phyloP scores from a whole-genome alignment of 1,139 yeast genomes.

The Geotrichum phurueaensis region DNA sequence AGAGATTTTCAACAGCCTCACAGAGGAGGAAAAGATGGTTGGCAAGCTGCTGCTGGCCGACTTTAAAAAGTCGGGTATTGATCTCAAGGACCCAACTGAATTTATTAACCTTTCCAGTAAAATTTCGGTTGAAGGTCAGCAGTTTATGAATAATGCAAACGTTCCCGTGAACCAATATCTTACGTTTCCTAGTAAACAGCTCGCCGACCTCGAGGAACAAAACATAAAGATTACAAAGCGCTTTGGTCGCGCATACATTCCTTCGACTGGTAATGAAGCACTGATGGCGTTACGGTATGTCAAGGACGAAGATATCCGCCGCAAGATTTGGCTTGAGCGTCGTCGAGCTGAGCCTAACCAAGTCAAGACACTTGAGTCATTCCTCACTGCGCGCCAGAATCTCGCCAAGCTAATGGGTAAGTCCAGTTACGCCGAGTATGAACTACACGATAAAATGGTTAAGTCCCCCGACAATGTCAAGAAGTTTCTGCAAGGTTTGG shows the following conservation, averaged over 20 bases:
- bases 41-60: constrained; percentile 78
- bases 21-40: constrained; percentile 72
- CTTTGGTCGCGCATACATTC: constrained; percentile 44
- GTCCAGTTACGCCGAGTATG: constrained; percentile 69
- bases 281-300: constrained; percentile 60
- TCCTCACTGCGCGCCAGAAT: constrained; percentile 61
- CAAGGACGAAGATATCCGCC: constrained; percentile 52
- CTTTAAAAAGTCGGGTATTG: constrained; percentile 85
- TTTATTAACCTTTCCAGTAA: constrained; percentile 78
- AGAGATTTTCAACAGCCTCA: constrained; percentile 39
- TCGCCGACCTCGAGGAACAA: constrained; percentile 34
- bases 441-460: constrained; percentile 87
- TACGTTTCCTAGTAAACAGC: constrained; percentile 32
- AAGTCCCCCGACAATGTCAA: constrained; percentile 69
- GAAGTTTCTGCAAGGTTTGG: constrained; percentile 58
- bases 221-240: constrained; percentile 11
- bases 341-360: constrained; percentile 54
- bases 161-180: constrained; percentile 35
- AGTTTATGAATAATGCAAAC: constrained; percentile 53
- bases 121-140: constrained; percentile 77
- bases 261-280: constrained; percentile 65
- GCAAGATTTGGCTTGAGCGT: constrained; percentile 66
- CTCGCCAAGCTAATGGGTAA: constrained; percentile 73
- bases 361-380: constrained; percentile 49
- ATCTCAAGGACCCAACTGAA: constrained; percentile 52